phyloP scores from a whole-genome alignment of 108 stramenopile species.

The Conticribra weissflogii region DNA sequence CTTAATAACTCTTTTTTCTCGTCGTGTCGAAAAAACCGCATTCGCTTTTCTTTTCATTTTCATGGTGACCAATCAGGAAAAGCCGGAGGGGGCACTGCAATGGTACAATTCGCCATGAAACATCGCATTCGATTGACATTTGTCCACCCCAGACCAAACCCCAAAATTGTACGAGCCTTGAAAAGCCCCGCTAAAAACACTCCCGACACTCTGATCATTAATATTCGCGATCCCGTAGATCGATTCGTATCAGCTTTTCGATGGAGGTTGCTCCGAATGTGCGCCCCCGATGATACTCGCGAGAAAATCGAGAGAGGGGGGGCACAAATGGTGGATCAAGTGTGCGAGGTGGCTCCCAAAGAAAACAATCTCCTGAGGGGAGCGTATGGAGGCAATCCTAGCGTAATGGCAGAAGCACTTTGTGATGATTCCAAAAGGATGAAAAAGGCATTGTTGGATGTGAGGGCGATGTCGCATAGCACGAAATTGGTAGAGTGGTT shows the following conservation, averaged over 20 bases:
- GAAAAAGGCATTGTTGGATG: constrained; percentile 3
- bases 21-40: too few relatives aligned
- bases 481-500: constrained; percentile 20
- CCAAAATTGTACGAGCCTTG: background rate
- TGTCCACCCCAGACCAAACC: constrained; percentile 8
- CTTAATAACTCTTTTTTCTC: too few relatives aligned
- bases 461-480: constrained; percentile 9
- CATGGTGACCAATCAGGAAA: constrained; percentile 17
- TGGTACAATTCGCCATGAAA: background rate
- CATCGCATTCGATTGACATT: background rate
- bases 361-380: constrained; percentile 7
- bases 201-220: constrained; percentile 34
- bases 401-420: constrained; percentile 19
- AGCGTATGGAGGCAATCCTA: constrained; percentile 18
- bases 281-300: constrained; percentile 22
- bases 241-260: constrained; percentile 58
- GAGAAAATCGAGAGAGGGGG: background rate
- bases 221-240: constrained; percentile 63
- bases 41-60: too few relatives aligned
- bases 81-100: constrained; percentile 24
- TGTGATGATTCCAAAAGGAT: constrained; percentile 8
- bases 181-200: constrained; percentile 1
- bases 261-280: constrained; percentile 16
- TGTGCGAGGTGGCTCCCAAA: background rate
- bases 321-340: background rate